Evolutionary conservation across 2,329 filamentous ascomycete species (phyloP), one percentile per base, ranked within the genome.

Genomic region (Berkeleyomyces basicola): DNA sequence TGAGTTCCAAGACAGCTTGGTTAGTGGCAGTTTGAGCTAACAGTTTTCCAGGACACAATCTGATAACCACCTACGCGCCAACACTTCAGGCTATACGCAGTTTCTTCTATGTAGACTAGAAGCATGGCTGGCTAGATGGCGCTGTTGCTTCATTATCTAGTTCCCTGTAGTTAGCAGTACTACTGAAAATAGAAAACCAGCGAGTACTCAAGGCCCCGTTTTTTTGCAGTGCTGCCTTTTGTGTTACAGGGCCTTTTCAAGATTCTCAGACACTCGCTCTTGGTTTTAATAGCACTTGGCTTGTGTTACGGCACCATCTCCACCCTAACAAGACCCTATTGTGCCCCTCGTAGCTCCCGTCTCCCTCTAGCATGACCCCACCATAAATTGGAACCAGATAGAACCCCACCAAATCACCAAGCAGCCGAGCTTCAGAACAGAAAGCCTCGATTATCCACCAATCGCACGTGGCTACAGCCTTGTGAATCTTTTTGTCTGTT

Each of bases 81-180:
- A 81, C 89, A 14, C 71, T 79, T 7, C 72, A 87, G 46, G 85
- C 85, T 1, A 78, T 88, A 0, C 78, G 85, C 75, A 79, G 84
- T 64, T 81, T 81, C 1, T 89, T 89, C 71, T 80, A 80, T 61
- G 7, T 33, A 36, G 5, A 36, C 49, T 5, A 37, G 36, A 36
- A 14, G 1, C 49, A 3, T 14, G n/a, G n/a, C 49, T 7, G 37
- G 7, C 10, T 10, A 10, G 10, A 10, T 6, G 7, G 7, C 11
- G 33, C 10, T 53, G 31, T 3, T 6, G 5, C n/a, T 23, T 23
- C 31, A 53, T 53, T 14, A 53, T 36, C 14, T 36, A 23, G 33
- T 23, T 23, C 23, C 23, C 23, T 23, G 23, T 23, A 23, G 23
- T 23, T 23, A 23, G 23, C 23, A 23, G 23, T 23, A 23, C 23